Evolutionary conservation across 441 rosid genomes (phyloP).

Genomic region (Eruca vesicaria): DNA sequence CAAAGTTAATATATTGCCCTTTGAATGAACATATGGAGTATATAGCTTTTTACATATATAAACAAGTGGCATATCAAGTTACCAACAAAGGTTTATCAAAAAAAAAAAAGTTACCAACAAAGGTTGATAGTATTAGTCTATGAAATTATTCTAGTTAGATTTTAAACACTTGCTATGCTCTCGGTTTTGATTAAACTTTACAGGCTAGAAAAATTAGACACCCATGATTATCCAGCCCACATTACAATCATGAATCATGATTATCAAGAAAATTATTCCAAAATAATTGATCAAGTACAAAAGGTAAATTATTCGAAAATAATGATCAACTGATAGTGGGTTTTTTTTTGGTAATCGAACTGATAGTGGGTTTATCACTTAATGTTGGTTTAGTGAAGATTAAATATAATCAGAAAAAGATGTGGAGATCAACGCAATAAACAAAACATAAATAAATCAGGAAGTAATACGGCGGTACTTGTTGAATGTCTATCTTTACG

Average conservation of each 20-base stretch:
- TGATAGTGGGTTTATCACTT: constrained; percentile 33
- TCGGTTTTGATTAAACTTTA: constrained; percentile 24
- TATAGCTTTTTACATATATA: neutral
- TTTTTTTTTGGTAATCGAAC: no score
- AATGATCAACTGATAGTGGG: constrained; percentile 34
- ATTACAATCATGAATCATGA: constrained; percentile 31
- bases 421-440: neutral
- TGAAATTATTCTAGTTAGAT: neutral
- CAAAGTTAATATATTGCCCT: neutral
- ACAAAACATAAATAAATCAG: neutral
- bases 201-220: constrained; percentile 26
- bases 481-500: neutral
- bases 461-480: neutral
- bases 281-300: constrained; percentile 20
- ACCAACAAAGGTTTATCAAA: no score
- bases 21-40: neutral
- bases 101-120: no score
- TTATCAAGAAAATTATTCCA: constrained; percentile 7
- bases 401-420: neutral
- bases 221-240: constrained; percentile 36
- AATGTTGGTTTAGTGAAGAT: constrained; percentile 27
- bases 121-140: neutral
- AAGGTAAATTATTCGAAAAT: constrained; percentile 28
- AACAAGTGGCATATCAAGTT: neutral
- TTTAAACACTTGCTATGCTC: constrained; percentile 5